These are phyloP conservation scores for Tillandsia leiboldiana DNA, from an alignment of 176 grass and related monocot genomes.

Conservation along the genomic window DNA sequence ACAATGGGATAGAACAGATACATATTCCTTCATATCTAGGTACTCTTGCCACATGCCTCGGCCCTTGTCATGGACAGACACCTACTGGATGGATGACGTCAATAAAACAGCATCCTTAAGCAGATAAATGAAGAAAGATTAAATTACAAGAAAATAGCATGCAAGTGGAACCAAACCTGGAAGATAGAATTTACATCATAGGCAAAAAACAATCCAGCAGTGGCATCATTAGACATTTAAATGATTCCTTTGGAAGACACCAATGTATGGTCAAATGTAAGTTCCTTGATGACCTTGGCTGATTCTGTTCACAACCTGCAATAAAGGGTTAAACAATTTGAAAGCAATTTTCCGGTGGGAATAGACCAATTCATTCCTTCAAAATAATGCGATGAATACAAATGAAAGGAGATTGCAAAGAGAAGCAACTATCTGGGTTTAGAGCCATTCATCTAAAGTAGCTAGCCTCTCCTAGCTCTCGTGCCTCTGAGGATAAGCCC, in stretches of 20 bases:
- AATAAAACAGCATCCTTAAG: background rate
- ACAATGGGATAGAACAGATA: conserved; percentile 71
- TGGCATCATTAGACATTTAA: conserved; percentile 80
- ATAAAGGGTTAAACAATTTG: background rate
- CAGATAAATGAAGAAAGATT: background rate
- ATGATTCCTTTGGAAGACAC: conserved; percentile 81
- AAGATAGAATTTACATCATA: conserved; percentile 94
- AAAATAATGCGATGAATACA: background rate
- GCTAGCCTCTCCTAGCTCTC: too few species aligned
- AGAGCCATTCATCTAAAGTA: too few species aligned
- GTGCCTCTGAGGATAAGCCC: too few species aligned
- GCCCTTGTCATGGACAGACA: conserved; percentile 71
- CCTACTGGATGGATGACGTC: conserved; percentile 20
- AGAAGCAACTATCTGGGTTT: too few species aligned
- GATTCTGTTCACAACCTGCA: conserved; percentile 92
- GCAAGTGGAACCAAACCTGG: conserved; percentile 41
- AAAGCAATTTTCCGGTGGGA: background rate
- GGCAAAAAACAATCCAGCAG: conserved; percentile 79
- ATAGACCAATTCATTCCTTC: background rate
- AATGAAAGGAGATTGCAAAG: too few species aligned
- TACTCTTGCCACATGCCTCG: conserved; percentile 97
- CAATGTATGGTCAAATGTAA: conserved; percentile 55
- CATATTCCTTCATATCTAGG: conserved; percentile 77
- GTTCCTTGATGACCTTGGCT: conserved; percentile 79
- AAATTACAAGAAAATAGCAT: background rate